Base-by-base conservation (phyloP, 768 basidiomycete genomes). In the Butyriboletus loyo region DNA sequence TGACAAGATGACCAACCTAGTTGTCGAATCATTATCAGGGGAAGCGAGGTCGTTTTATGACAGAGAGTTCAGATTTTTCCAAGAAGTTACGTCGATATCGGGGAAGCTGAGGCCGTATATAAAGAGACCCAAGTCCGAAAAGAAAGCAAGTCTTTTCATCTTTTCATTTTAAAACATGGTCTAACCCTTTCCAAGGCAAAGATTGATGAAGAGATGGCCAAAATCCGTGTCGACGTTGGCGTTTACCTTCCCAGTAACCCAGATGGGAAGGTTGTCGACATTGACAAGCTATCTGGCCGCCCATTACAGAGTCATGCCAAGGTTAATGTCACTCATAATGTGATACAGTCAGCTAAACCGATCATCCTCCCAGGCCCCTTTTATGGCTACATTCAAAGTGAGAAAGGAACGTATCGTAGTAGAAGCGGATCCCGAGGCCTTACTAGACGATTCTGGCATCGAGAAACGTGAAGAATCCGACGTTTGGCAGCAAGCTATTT, bases 351-450 rank as follows among this genome's bases (percentile, higher is more conserved):
- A 10, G 35, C 40, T 35, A 7, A 40, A 31, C 52, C 19, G 40
- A 57, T 53, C n/a, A 50, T 34, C 50, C 35, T 30, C n/a, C 3
- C 53, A 98, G 94, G 95, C 97, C 10, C 97, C 97, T 0, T 99
- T 99, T 75, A 98, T 99, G 97, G 97, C 97, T 1, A 98, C 96
- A 1, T 99, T 99, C 79, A 97, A 96, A 76, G 97, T 99, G 22
- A 83, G 90, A 51, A 96, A 98, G 68, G 87, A 94, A 56, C 77
- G 81, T 6, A 65, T 86, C 22, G 80, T 84, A 21, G 71, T 92
- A 21, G 75, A 84, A 54, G 77, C 78, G 11, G 80, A 93, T 63
- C 84, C 89, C 0, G 88, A 93, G 53, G 84, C 85, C 17, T 73
- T 94, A 25, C 67, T 92, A 46, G 80, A 86, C 25, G 82, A 77